Evolutionary conservation across 2,329 filamentous ascomycete genomes (phyloP), one percentile per base, ranked within the genome.

Genomic region (Orbilia quercus): DNA sequence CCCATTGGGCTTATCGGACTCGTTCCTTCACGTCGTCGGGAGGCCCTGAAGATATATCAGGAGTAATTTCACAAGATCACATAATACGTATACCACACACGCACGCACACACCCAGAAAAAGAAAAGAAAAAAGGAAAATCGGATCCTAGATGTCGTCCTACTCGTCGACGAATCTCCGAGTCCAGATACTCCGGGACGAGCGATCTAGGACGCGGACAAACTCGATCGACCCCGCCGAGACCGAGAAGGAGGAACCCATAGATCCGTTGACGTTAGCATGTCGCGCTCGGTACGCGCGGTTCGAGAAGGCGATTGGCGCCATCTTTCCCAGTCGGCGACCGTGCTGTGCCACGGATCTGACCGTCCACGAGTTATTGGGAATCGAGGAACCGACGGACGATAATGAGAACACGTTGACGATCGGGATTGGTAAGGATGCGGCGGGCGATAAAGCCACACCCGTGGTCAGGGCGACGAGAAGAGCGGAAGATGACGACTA

Each of bases 401-500:
- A 76, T 31, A 54, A 74, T 20, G 75, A 73, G 58, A 48, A 67
- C 23, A 50, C 55, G 18, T 51, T 70, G 47, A 71, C 60, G 42
- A 50, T 64, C 38, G 75, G 76, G 48, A 75, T 62, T 48, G 51
- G 71, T 51, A 18, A 23, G 28, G 73, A 66, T 48, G 75, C 57
- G 53, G 48, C 63, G 54, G 34, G 23, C 34, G 75, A 69, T 45
- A 65, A 65, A 50, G 31, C 72, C 44, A 72, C 69, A 20, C 74
- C 76, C 36, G 59, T 70, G 38, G 67, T 71, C 47, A 76, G 67
- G 42, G 73, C 73, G 57, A 73, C 60, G 45, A 67, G 84, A 78
- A 92, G 96, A 67, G 90, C 94, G 44, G 90, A 91, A 14, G 87
- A 90, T 7, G 89, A 91, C 6, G 89, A 90, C 14, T 89, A 87